A percentile compares a stretch with the other conserved stretches of the same genome.
These are phyloP conservation scores for Parathielavia hyrcaniae DNA, from an alignment of 495 filamentous ascomycete species.

Conservation along the genomic window DNA sequence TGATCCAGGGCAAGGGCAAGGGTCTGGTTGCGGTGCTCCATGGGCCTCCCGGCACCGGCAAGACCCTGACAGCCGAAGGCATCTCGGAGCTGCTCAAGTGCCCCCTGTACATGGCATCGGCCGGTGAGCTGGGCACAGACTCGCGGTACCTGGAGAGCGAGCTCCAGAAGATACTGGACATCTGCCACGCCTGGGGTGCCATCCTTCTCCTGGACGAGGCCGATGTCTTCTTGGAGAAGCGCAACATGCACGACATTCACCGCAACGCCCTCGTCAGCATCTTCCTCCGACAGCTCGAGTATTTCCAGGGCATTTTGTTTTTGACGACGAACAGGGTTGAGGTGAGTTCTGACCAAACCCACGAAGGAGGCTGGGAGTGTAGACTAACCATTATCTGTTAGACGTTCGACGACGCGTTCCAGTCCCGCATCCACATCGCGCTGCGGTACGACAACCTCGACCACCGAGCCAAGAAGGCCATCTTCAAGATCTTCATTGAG, in stretches of 20 bases:
- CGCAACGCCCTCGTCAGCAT: conserved; percentile 69
- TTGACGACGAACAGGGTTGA: conserved; percentile 52
- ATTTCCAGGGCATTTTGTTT: conserved; percentile 50
- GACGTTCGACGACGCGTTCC: conserved; percentile 58
- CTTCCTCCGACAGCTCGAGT: conserved; percentile 49
- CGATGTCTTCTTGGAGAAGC: conserved; percentile 72
- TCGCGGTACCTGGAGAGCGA: conserved; percentile 70
- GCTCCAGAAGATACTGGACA: conserved; percentile 77
- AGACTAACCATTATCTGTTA: conserved; percentile 27
- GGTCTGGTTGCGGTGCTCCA: conserved; percentile 60
- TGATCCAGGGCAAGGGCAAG: conserved; percentile 48
- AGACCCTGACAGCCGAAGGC: conserved; percentile 82
- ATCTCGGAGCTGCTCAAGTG: conserved; percentile 78
- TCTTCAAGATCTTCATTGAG: conserved; percentile 82
- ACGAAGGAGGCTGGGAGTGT: neutral
- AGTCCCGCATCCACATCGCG: conserved; percentile 57
- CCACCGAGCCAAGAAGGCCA: conserved; percentile 65
- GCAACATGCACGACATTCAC: conserved; percentile 65
- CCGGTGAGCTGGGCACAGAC: conserved; percentile 77
- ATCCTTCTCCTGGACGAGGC: conserved; percentile 72
- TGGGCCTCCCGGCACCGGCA: conserved; percentile 80
- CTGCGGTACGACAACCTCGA: conserved; percentile 75
- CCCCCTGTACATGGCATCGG: conserved; percentile 78
- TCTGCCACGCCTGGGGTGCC: conserved; percentile 82
- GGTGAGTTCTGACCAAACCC: conserved; percentile 19